Evolutionary conservation across 2,329 filamentous ascomycete species (phyloP).

Genomic region (Ophiostoma sp.): DNA sequence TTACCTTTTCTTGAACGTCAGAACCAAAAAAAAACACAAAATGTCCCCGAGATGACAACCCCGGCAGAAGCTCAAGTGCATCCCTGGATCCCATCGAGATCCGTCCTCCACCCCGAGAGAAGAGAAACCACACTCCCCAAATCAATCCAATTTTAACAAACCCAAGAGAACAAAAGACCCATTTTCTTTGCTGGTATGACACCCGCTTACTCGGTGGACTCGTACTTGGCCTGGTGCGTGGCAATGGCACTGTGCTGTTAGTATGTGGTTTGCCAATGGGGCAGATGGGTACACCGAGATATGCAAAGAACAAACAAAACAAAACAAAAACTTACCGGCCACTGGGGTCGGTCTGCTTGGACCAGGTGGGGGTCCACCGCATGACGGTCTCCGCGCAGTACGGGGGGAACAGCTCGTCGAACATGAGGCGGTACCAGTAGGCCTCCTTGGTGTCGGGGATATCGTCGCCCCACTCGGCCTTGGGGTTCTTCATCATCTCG

Average conservation of each 20-base stretch:
- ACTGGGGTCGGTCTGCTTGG: constrained; percentile 89
- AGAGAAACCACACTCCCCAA: not conserved
- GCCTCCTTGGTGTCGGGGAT: constrained; percentile 96
- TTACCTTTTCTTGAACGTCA: constrained; percentile 7
- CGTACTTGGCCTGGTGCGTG: constrained; percentile 70
- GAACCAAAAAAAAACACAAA: not conserved
- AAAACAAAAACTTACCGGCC: constrained; percentile 58
- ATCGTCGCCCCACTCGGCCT: constrained; percentile 89
- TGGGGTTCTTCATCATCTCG: constrained; percentile 98
- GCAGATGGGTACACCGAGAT: too few relatives aligned
- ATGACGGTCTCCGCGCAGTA: constrained; percentile 88
- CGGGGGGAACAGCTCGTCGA: constrained; percentile 95
- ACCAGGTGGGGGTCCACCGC: constrained; percentile 98
- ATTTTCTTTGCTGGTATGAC: not conserved
- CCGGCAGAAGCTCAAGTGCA: not conserved
- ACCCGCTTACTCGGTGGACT: constrained; percentile 34
- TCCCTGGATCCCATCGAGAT: not conserved
- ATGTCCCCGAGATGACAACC: constrained; percentile 1
- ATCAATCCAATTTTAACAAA: constrained; percentile 7
- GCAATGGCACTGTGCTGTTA: constrained; percentile 58
- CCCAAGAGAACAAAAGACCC: not conserved
- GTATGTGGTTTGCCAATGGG: not conserved
- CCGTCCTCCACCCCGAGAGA: not conserved
- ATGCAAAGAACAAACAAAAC: not conserved
- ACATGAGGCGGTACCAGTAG: constrained; percentile 98